Base-by-base conservation (phyloP, 108 stramenopile genomes). In the Nitzschia palea region DNA sequence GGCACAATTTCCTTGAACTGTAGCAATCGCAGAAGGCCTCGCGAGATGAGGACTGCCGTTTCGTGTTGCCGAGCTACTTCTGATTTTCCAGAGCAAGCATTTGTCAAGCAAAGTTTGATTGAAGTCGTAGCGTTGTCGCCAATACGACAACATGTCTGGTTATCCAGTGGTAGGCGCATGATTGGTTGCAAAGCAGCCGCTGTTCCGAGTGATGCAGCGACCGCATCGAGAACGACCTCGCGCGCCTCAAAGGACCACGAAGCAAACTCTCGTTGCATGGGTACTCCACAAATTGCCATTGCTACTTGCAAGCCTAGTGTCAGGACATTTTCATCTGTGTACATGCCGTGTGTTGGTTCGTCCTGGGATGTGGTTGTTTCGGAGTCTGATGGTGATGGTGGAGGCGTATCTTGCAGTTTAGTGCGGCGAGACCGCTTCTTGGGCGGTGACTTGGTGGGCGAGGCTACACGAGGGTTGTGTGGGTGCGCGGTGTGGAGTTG, bases 181-280 rank as follows among this genome's bases (percentile, higher is more conserved):
- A n/a, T 45, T 17, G 70, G 44, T 40, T 26, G 17, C 54, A 91
- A 58, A 5, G 90, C 85, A 0, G 82, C 74, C 30, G 62, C 26
- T 25, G 81, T 84, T 18, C 63, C 81, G 12, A 86, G 55, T 2
- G 82, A 80, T 15, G 54, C 53, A 23, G 60, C 62, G 15, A 77
- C 66, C 6, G 83, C 77, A 32, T 93, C 88, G 20, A 86, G 14
- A 26, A 83, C 56, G 15, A 74, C 77, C 55, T 93, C 91, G 27
- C 80, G 59, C 30, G 86, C 79, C 32, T 88, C 88, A 8, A 48
- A 50, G 6, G 85, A 81, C 91, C 88, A 90, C 48, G 74, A 87
- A 48, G 70, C 56, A 68, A 87, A 89, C 43, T 89, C 91, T 31
- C 61, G 40, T 52, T 85, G 80, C 0, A 68, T 18, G 10, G 82